A percentile compares a stretch with the other conserved stretches of the same genome.
Conservation (phyloP, 148 eudicot species). For the Drosera capensis region DNA sequence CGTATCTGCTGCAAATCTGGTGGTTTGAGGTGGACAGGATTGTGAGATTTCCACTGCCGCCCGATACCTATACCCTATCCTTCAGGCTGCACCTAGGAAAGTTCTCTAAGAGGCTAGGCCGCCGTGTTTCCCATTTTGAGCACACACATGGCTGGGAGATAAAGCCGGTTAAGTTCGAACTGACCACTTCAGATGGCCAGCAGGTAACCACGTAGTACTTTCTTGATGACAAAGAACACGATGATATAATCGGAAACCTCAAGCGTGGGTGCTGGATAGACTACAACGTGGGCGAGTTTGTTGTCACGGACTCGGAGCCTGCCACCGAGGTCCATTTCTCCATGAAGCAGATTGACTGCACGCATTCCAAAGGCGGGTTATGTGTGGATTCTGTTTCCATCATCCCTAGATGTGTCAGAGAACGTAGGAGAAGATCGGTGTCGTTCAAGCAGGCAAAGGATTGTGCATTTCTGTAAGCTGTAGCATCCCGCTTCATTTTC, state of each 20-base stretch:
- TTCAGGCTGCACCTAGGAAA: neutral
- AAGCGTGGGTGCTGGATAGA: neutral
- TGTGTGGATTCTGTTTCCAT: neutral
- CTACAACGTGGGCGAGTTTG: neutral
- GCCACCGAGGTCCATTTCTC: neutral
- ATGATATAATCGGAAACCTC: neutral
- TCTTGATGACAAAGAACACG: neutral
- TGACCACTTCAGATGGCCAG: neutral
- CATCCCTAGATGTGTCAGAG: neutral
- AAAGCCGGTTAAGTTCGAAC: neutral
- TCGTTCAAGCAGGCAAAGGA: constrained; percentile 8
- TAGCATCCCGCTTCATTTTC: too few relatives aligned
- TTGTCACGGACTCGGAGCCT: neutral
- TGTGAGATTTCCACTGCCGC: neutral
- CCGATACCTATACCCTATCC: neutral
- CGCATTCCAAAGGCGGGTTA: neutral
- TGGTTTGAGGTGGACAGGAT: neutral
- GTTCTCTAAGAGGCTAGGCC: neutral
- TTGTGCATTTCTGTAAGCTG: constrained; percentile 3
- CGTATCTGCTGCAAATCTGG: neutral
- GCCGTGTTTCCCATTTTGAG: neutral
- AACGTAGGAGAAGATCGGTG: constrained; percentile 1
- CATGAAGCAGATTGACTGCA: neutral
- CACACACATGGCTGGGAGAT: neutral
- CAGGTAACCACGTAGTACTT: neutral